Base-by-base conservation (phyloP, 345 rosid species). In the Camelina sativa region DNA sequence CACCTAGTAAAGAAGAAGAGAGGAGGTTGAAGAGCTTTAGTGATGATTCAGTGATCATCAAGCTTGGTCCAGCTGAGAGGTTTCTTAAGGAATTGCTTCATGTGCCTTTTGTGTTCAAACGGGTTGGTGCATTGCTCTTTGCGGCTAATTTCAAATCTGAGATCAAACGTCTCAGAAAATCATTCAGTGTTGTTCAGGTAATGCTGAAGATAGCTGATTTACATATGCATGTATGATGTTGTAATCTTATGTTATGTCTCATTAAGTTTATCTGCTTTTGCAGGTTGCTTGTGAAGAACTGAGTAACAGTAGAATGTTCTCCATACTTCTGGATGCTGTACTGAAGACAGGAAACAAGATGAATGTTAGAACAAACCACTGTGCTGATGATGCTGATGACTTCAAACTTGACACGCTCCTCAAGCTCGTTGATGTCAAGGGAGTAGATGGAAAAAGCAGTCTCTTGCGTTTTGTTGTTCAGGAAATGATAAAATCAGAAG, bases 221-320 rank as follows among this genome's bases (percentile, higher is more conserved):
- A 25, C 47, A 50, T 48, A 3, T 20, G 10, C 51, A 47, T 13
- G 11, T 37, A 46, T 19, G 10, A 46, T 51, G 62, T 59, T 55
- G 32, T 20, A 30, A 43, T 43, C 55, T 51, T 28, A 34, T 65
- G 23, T 67, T 37, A 40, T 65, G 22, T 67, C 65, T 69, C 37
- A 69, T 41, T 62, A 62, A 53, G 64, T 5, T 2, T 37, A 63
- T 70, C 38, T 4, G 46, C 34, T 52, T 73, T 28, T 63, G 44
- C 90, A 94, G 98, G 83, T 80, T 69, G 97, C 98, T 67, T 94
- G 96, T 73, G 95, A 90, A 53, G 98, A 94, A 73, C 76, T 94
- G 38, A 85, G 91, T 65, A 91, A 67, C 37, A 88, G 86, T 72
- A 84, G 85, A 81, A 90, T 87, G 95, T 91, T 94, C 79, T 68